Percentiles rank a stretch among this genome's conserved stretches.
Evolutionary conservation across 2,329 filamentous ascomycete genomes (phyloP).

Genomic region (Fusarium luffae): DNA sequence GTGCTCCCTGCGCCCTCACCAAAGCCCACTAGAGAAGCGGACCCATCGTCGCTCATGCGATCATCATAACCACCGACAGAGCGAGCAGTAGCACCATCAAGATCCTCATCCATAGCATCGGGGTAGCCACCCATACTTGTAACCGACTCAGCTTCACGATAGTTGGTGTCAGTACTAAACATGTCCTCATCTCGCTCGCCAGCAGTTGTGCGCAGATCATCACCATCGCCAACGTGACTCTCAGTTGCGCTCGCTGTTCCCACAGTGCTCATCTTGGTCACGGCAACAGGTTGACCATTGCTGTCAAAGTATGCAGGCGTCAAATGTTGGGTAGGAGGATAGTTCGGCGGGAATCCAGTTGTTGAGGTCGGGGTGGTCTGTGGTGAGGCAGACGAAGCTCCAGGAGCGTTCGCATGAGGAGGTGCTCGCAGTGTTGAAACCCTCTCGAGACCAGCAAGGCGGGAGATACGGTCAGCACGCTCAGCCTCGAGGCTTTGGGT

Average conservation of each 20-base stretch:
- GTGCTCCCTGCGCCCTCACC: constrained; percentile 91
- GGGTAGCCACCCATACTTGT: constrained; percentile 62
- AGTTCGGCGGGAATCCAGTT: constrained; percentile 56
- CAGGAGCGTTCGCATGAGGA: constrained; percentile 47
- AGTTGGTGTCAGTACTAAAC: constrained; percentile 74
- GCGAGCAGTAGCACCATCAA: constrained; percentile 57
- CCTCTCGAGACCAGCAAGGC: constrained; percentile 89
- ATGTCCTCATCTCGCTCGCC: constrained; percentile 74
- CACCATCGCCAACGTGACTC: constrained; percentile 69
- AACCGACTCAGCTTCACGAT: constrained; percentile 67
- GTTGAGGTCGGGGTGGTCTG: constrained; percentile 65
- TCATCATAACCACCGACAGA: constrained; percentile 68
- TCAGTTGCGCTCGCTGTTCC: constrained; percentile 90
- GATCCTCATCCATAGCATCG: constrained; percentile 66
- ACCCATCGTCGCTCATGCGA: constrained; percentile 86
- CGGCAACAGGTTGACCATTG: constrained; percentile 73
- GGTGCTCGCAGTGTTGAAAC: constrained; percentile 78
- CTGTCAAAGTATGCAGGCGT: constrained; percentile 84
- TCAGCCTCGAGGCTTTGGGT: constrained; percentile 87
- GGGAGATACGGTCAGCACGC: constrained; percentile 93
- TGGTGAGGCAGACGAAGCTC: constrained; percentile 56
- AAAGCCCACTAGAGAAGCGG: constrained; percentile 87
- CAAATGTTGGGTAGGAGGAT: constrained; percentile 54
- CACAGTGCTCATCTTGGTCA: constrained; percentile 87
- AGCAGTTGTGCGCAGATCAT: constrained; percentile 62